A percentile compares a stretch with the other conserved stretches of the same genome.
phyloP scores from a whole-genome alignment of 495 filamentous ascomycete genomes.

The Talaromyces wortmannii region DNA sequence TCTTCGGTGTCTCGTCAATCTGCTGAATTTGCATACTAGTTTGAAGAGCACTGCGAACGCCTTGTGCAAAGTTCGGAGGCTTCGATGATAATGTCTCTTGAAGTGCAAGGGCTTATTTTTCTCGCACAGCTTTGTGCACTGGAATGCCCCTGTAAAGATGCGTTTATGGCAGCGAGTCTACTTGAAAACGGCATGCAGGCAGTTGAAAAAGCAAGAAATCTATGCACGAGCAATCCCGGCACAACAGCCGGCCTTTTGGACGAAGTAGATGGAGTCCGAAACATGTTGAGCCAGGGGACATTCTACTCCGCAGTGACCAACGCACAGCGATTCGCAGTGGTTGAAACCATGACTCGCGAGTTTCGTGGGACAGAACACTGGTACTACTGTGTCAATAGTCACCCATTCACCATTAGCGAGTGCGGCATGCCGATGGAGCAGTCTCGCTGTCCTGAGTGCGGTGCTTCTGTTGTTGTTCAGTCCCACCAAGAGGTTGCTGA shows the following conservation, averaged over 20 bases:
- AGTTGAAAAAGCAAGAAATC: conserved; percentile 13
- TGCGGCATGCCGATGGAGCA: conserved; percentile 65
- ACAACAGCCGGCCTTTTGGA: conserved; percentile 19
- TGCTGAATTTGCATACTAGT: too few relatives aligned
- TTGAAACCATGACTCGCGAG: conserved; percentile 41
- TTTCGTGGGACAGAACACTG: conserved; percentile 56
- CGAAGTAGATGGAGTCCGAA: conserved; percentile 20
- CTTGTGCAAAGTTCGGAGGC: conserved; percentile 7
- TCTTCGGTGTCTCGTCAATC: too few relatives aligned
- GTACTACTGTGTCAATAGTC: conserved; percentile 61
- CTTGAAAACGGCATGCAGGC: conserved; percentile 6
- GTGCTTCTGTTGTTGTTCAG: conserved; percentile 50
- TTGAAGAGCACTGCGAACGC: not conserved
- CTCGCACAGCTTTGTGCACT: conserved; percentile 29
- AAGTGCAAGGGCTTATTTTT: conserved; percentile 25
- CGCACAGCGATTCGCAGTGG: conserved; percentile 37
- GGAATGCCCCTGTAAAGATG: conserved; percentile 12
- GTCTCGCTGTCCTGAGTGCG: conserved; percentile 61
- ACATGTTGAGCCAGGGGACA: conserved; percentile 22
- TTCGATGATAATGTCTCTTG: conserved; percentile 8
- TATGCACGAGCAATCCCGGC: conserved; percentile 16
- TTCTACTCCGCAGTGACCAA: conserved; percentile 41
- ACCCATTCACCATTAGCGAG: conserved; percentile 68
- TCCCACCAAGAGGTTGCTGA: conserved; percentile 45
- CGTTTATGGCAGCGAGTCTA: not conserved